These are phyloP conservation scores for Butyriboletus appendiculatus DNA, from an alignment of 1,284 basidiomycete species.

Conservation along the genomic window DNA sequence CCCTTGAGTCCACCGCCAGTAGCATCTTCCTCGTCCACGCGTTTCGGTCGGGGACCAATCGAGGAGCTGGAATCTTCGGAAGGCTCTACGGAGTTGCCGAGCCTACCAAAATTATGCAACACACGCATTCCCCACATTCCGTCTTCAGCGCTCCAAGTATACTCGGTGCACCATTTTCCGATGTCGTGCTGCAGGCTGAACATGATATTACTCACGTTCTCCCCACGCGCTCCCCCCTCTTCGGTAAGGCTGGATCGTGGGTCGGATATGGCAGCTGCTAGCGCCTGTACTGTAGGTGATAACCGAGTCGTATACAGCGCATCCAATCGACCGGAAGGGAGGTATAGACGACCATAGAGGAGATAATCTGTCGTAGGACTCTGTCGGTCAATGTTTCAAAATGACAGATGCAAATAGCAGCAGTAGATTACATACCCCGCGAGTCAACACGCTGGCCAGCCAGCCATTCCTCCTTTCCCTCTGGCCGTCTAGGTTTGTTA, in stretches of 20 bases:
- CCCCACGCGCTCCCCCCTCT: conserved; percentile 45
- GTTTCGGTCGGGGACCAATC: conserved; percentile 42
- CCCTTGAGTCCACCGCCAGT: conserved; percentile 89
- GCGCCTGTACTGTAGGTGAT: conserved; percentile 66
- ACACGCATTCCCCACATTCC: conserved; percentile 89
- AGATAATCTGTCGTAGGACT: conserved; percentile 67
- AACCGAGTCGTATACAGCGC: conserved; percentile 87
- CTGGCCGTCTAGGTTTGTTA: conserved; percentile 74
- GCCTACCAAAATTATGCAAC: conserved; percentile 90
- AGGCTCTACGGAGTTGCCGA: conserved; percentile 38
- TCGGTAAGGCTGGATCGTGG: conserved; percentile 52
- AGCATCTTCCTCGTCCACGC: conserved; percentile 88
- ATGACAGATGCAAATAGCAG: conserved; percentile 1
- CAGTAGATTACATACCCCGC: conserved; percentile 57
- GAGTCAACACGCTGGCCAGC: conserved; percentile 76
- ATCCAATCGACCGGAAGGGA: conserved; percentile 86
- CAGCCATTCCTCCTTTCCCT: conserved; percentile 75
- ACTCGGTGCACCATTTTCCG: conserved; percentile 92
- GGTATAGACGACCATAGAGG: conserved; percentile 90
- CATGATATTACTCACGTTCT: conserved; percentile 74
- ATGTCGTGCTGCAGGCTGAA: conserved; percentile 90
- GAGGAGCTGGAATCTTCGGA: conserved; percentile 27
- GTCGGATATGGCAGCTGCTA: conserved; percentile 77
- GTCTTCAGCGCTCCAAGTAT: conserved; percentile 93
- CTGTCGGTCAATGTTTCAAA: conserved; percentile 24